Evolutionary conservation across 2,329 filamentous ascomycete genomes (phyloP).

Genomic region (Epichloe baconii): DNA sequence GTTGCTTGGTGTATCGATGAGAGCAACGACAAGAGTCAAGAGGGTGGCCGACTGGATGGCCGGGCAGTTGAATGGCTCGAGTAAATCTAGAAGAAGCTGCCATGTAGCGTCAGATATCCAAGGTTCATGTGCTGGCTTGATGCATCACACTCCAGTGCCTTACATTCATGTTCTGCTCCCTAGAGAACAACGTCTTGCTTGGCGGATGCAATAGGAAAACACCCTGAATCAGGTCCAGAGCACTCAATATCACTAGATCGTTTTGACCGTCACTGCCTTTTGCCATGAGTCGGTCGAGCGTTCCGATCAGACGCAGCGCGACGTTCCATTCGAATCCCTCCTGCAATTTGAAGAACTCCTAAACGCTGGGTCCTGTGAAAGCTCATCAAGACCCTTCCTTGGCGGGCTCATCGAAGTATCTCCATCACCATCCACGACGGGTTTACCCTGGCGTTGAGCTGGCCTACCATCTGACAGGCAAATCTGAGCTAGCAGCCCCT

Average conservation of each 20-base stretch:
- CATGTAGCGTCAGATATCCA: neutral
- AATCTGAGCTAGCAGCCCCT: constrained; percentile 87
- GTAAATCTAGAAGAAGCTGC: constrained; percentile 81
- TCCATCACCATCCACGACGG: neutral
- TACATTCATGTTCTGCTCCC: constrained; percentile 91
- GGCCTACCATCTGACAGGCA: constrained; percentile 49
- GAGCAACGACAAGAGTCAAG: constrained; percentile 76
- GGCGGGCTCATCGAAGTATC: constrained; percentile 20
- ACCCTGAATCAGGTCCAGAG: constrained; percentile 82
- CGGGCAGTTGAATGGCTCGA: constrained; percentile 83
- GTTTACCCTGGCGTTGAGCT: constrained; percentile 3
- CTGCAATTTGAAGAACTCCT: constrained; percentile 94
- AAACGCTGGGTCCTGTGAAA: constrained; percentile 77
- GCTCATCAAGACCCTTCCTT: constrained; percentile 52
- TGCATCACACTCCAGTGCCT: constrained; percentile 12
- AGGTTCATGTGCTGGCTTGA: neutral
- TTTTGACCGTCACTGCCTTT: constrained; percentile 72
- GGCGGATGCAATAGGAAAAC: constrained; percentile 79
- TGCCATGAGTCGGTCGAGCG: constrained; percentile 73
- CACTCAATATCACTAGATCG: constrained; percentile 76
- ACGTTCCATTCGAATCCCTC: constrained; percentile 99
- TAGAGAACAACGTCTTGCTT: constrained; percentile 72
- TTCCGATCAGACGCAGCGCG: constrained; percentile 69
- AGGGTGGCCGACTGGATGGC: constrained; percentile 84
- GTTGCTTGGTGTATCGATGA: constrained; percentile 77